Percentiles rank a stretch among this genome's conserved stretches.
These are phyloP conservation scores for Neurospora sp. DNA, from an alignment of 2,329 filamentous ascomycete genomes.

Conservation along the genomic window DNA sequence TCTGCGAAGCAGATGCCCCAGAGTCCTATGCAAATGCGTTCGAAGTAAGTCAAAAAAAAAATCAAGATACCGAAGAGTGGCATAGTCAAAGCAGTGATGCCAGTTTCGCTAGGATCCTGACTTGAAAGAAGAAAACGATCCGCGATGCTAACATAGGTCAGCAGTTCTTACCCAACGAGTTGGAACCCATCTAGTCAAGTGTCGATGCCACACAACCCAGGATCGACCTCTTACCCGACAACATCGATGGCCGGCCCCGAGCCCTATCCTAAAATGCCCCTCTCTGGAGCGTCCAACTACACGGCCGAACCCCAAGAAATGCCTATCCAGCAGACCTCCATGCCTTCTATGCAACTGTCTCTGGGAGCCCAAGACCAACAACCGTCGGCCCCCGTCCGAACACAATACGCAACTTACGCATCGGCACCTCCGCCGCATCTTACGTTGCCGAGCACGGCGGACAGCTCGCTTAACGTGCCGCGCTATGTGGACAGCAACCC, in stretches of 20 bases:
- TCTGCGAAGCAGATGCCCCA: slow-evolving; percentile 43
- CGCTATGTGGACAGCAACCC: slow-evolving; percentile 47
- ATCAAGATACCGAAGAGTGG: not conserved
- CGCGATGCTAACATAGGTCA: slow-evolving; percentile 19
- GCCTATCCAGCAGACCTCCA: slow-evolving; percentile 40
- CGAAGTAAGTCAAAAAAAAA: slow-evolving; percentile 39
- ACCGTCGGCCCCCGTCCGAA: slow-evolving; percentile 33
- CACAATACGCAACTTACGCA: slow-evolving; percentile 44
- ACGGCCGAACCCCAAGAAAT: slow-evolving; percentile 43
- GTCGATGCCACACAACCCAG: slow-evolving; percentile 38
- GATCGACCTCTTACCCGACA: slow-evolving; percentile 40
- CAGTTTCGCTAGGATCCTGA: not conserved
- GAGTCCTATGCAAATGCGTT: slow-evolving; percentile 44
- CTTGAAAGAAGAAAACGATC: not conserved
- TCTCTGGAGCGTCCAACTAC: slow-evolving; percentile 38
- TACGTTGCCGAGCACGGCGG: slow-evolving; percentile 32
- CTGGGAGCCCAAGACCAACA: slow-evolving; percentile 39
- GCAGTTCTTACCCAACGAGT: slow-evolving; percentile 45
- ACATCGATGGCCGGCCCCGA: slow-evolving; percentile 37
- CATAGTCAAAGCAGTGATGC: not conserved
- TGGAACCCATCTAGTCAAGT: slow-evolving; percentile 39
- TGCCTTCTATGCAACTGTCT: slow-evolving; percentile 44
- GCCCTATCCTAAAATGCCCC: slow-evolving; percentile 42
- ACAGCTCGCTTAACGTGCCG: slow-evolving; percentile 41
- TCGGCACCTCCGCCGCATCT: slow-evolving; percentile 39